Evolutionary conservation across 257 asterid genomes (phyloP).

Genomic region (Cruciata laevipes): DNA sequence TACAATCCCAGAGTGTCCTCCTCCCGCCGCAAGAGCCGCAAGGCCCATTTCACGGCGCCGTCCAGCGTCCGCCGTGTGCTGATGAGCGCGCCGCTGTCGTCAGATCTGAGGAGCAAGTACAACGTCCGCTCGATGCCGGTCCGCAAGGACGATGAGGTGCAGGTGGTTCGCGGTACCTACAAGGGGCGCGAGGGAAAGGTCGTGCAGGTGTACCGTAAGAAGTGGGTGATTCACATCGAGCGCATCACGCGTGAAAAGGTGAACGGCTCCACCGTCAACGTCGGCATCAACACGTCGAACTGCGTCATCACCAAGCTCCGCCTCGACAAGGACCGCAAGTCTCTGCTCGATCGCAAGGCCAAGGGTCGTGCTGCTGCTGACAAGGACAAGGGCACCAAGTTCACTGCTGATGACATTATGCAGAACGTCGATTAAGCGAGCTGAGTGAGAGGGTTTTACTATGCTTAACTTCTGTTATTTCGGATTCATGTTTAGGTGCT

Average conservation of each 20-base stretch:
- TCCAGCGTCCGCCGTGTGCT: constrained; percentile 78
- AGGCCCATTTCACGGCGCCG: constrained; percentile 92
- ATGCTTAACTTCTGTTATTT: constrained; percentile 10
- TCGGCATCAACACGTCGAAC: constrained; percentile 69
- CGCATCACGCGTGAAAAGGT: constrained; percentile 84
- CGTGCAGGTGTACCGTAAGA: constrained; percentile 79
- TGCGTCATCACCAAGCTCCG: constrained; percentile 69
- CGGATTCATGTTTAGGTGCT: neutral
- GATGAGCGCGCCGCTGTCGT: constrained; percentile 70
- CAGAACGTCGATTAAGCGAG: constrained; percentile 55
- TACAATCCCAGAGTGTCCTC: constrained; percentile 71
- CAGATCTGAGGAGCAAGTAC: constrained; percentile 65
- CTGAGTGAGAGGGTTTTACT: neutral
- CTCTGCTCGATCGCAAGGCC: constrained; percentile 75
- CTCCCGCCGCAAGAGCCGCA: constrained; percentile 79
- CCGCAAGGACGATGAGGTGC: constrained; percentile 85
- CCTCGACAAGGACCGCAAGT: constrained; percentile 77
- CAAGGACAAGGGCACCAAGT: constrained; percentile 84
- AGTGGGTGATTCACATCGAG: constrained; percentile 89
- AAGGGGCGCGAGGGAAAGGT: constrained; percentile 89
- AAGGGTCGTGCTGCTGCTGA: constrained; percentile 81
- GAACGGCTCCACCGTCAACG: constrained; percentile 78
- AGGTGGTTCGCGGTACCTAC: constrained; percentile 81
- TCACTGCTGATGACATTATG: constrained; percentile 71
- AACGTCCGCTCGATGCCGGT: constrained; percentile 77